Evolutionary conservation across 129 eudicot species (phyloP).

Genomic region (Glebionis coronaria): DNA sequence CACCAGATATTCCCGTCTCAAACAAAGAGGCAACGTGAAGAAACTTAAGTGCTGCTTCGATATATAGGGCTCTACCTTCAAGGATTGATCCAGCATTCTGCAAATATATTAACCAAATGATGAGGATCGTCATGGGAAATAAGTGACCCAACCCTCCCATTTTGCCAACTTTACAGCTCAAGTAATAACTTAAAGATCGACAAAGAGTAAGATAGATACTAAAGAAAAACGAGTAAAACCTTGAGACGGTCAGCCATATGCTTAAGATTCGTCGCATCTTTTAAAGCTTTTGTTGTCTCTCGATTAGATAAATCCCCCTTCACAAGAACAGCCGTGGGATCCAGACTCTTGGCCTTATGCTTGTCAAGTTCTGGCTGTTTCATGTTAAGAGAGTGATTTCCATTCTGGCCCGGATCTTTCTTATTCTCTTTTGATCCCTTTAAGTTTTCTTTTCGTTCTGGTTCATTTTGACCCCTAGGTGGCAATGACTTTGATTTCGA

Average conservation of each 20-base stretch:
- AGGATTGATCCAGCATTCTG: slow-evolving; percentile 70
- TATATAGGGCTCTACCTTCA: slow-evolving; percentile 74
- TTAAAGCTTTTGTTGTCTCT: slow-evolving; percentile 74
- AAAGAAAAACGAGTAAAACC: slow-evolving; percentile 37
- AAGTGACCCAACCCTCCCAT: background rate
- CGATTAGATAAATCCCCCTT: slow-evolving; percentile 78
- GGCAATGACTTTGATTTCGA: slow-evolving; percentile 64
- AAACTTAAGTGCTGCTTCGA: slow-evolving; percentile 87
- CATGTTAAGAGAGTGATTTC: slow-evolving; percentile 31
- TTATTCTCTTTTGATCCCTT: slow-evolving; percentile 42
- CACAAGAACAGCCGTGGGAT: slow-evolving; percentile 63
- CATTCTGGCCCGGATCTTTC: slow-evolving; percentile 50
- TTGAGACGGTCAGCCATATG: slow-evolving; percentile 95
- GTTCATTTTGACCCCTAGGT: slow-evolving; percentile 54
- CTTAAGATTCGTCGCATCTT: slow-evolving; percentile 89
- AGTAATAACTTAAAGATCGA: background rate
- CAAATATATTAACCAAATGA: slow-evolving; percentile 4
- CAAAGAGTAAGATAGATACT: background rate
- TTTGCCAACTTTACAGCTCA: background rate
- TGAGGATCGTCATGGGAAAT: slow-evolving; percentile 7
- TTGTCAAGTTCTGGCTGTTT: slow-evolving; percentile 41
- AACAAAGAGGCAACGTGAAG: slow-evolving; percentile 87
- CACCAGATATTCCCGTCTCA: slow-evolving; percentile 66
- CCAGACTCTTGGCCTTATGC: slow-evolving; percentile 47
- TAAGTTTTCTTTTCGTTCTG: slow-evolving; percentile 38